A percentile compares a stretch with the other conserved stretches of the same genome.
These are phyloP conservation scores for Bipolaris cookei DNA, from an alignment of 2,329 filamentous ascomycete genomes.

Conservation along the genomic window DNA sequence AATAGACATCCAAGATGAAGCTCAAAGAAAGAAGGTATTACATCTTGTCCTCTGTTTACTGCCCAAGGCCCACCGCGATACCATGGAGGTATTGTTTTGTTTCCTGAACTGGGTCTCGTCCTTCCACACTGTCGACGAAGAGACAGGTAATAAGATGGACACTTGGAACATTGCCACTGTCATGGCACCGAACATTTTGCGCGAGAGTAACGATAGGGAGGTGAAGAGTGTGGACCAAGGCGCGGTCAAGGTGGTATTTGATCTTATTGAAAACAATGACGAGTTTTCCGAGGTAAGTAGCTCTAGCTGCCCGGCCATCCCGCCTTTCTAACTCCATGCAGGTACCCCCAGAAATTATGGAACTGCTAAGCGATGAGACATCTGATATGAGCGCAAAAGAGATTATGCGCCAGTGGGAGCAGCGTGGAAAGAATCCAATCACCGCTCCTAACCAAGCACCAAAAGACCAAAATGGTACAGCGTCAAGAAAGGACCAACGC, in stretches of 20 bases:
- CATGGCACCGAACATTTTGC: constrained; percentile 93
- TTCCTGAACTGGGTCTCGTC: constrained; percentile 98
- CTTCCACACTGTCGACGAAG: constrained; percentile 96
- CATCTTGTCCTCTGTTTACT: constrained; percentile 92
- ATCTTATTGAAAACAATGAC: constrained; percentile 90
- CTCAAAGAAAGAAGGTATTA: constrained; percentile 81
- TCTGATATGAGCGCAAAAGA: constrained; percentile 96
- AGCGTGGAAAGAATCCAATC: constrained; percentile 72
- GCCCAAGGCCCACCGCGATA: constrained; percentile 90
- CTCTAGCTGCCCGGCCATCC: not conserved
- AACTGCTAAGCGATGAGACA: constrained; percentile 82
- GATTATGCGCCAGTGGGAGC: constrained; percentile 90
- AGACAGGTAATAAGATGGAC: constrained; percentile 98
- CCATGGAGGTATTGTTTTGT: constrained; percentile 90
- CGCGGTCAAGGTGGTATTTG: constrained; percentile 90
- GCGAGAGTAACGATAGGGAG: constrained; percentile 62
- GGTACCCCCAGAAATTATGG: constrained; percentile 92
- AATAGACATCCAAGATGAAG: constrained; percentile 76
- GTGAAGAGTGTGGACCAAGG: constrained; percentile 82
- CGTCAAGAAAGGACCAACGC: constrained; percentile 59
- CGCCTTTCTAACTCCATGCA: constrained; percentile 51
- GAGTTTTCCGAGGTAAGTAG: constrained; percentile 91
- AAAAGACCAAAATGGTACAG: constrained; percentile 52
- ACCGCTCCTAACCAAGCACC: constrained; percentile 54
- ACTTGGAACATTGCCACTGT: constrained; percentile 96